Base-by-base conservation (phyloP, 1,139 yeast species). In the Yamadazyma triangularis region DNA sequence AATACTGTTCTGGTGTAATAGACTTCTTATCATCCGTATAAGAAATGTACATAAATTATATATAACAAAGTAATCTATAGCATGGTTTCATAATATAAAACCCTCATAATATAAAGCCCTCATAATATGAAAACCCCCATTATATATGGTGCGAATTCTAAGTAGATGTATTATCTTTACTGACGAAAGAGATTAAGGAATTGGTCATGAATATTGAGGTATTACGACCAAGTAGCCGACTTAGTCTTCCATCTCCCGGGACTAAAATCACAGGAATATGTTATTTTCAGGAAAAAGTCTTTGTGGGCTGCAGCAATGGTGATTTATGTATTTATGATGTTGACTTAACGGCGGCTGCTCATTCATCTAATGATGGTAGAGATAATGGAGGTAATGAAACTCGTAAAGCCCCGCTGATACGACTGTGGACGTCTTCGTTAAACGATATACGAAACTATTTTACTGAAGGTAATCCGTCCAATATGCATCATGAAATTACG, bases 1-100 rank as follows among this genome's bases (percentile, higher is more conserved):
- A 88, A 51, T 88, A 81, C 58, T 86, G 96, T 53, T 70, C 93
- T 1, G 93, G 96, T 39, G 89, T 89, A 8, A 63, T 86, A 25
- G 73, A 68, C 42, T 81, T 85, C 47, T 64, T 88, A 29, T 51
- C 65, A 7, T 18, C 20, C 9, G 20, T 18, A 18, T 18, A 18
- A 18, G 9, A 6, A 6, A 7, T 18, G 9, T 18, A 18, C 9
- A 18, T 18, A 18, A 18, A 7, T 18, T 18, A 9, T 18, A 18
- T 18, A 18, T 18, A n/a, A n/a, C n/a, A n/a, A n/a, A n/a, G n/a
- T n/a, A n/a, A n/a, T n/a, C n/a, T n/a, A n/a, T n/a, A n/a, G n/a
- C n/a, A n/a, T n/a, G n/a, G n/a, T n/a, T n/a, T n/a, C n/a, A n/a
- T n/a, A n/a, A n/a, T n/a, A n/a, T n/a, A n/a, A n/a, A n/a, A n/a